phyloP scores from a whole-genome alignment of 179 eudicot species.

The Silene coronaria region DNA sequence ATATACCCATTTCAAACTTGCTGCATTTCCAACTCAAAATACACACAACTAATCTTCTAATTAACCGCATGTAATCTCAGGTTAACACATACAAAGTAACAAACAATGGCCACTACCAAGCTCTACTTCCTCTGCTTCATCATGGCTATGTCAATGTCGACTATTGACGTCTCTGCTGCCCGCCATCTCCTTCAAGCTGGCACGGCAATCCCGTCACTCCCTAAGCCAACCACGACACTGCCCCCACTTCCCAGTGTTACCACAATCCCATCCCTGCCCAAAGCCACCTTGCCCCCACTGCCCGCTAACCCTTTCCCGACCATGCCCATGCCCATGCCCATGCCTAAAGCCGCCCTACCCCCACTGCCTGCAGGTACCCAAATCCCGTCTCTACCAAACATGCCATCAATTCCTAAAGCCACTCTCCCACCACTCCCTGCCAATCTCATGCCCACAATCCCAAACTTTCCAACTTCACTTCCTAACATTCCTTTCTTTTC shows the following conservation, averaged over 20 bases:
- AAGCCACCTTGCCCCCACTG: conserved; percentile 25
- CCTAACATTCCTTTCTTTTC: conserved; percentile 14
- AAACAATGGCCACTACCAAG: conserved; percentile 21
- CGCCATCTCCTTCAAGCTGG: conserved; percentile 27
- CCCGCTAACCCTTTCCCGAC: conserved; percentile 17
- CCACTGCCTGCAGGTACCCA: conserved; percentile 10
- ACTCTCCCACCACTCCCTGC: conserved; percentile 13
- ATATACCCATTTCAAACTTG: conserved; percentile 4
- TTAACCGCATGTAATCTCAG: not conserved
- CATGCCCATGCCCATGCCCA: conserved; percentile 6
- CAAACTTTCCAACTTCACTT: conserved; percentile 9
- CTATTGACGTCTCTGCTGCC: conserved; percentile 22
- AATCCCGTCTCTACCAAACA: conserved; percentile 11
- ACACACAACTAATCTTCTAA: not conserved
- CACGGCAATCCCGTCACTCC: conserved; percentile 20
- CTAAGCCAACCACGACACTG: conserved; percentile 18
- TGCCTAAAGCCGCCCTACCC: conserved; percentile 7
- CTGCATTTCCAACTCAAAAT: conserved; percentile 3
- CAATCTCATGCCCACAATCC: conserved; percentile 4
- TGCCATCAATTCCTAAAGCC: conserved; percentile 20
- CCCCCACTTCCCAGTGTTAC: conserved; percentile 25
- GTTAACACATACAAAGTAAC: not conserved
- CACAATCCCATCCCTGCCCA: not conserved
- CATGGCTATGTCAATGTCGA: conserved; percentile 18
- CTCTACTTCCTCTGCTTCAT: conserved; percentile 13